Evolutionary conservation across 208 protist species (phyloP).

Genomic region (Leishmania lainsoni): DNA sequence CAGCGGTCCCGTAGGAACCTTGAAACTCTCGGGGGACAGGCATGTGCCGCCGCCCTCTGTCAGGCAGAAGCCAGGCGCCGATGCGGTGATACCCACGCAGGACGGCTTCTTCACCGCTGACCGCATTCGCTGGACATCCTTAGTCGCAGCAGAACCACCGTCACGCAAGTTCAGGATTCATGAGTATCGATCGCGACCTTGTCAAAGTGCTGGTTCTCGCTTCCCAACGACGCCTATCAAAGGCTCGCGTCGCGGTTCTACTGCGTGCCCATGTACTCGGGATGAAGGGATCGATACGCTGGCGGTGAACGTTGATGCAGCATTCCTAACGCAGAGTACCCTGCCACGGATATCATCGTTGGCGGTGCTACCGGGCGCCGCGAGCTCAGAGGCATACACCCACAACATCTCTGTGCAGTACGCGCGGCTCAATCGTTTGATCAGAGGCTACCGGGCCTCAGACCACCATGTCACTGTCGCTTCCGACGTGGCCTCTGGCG

Average conservation of each 20-base stretch:
- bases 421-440: conserved; percentile 2
- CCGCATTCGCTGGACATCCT: background rate
- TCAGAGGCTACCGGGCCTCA: conserved; percentile 8
- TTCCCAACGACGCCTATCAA: background rate
- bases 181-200: background rate
- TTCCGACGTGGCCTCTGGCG: background rate
- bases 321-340: too few species aligned
- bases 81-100: background rate
- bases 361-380: background rate
- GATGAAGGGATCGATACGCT: background rate
- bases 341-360: background rate
- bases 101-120: background rate
- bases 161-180: background rate
- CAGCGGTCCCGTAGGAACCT: background rate
- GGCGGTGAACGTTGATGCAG: background rate
- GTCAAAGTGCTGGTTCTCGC: background rate
- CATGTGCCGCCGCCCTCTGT: background rate
- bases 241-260: background rate
- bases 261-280: background rate
- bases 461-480: background rate
- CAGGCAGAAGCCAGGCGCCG: too few species aligned
- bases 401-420: conserved; percentile 4
- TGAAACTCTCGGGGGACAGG: background rate
- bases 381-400: background rate
- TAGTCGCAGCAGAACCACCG: background rate